These are phyloP conservation scores for Conticribra guillardii DNA, from an alignment of 108 stramenopile genomes.

Conservation along the genomic window DNA sequence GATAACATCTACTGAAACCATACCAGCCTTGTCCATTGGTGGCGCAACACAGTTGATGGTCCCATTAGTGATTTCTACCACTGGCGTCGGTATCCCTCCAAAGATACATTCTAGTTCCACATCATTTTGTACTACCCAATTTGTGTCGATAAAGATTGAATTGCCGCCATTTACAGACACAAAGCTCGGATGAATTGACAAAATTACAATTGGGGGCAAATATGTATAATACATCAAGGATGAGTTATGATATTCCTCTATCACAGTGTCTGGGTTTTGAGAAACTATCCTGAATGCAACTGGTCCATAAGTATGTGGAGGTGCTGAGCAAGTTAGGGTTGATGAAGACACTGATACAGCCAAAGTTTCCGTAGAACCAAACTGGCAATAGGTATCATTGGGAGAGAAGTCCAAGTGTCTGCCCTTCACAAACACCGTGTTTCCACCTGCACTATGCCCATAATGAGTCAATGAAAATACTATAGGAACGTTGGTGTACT, in stretches of 20 bases:
- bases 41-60: conserved; percentile 4
- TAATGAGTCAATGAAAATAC: conserved; percentile 6
- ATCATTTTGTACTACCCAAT: background rate
- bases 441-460: conserved; percentile 1
- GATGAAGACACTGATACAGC: background rate
- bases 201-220: conserved; percentile 7
- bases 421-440: background rate
- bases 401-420: background rate
- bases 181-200: background rate
- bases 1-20: background rate
- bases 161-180: conserved; percentile 3
- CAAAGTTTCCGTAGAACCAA: conserved; percentile 2
- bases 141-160: background rate
- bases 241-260: conserved; percentile 2
- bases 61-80: background rate
- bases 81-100: background rate
- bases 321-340: conserved; percentile 1
- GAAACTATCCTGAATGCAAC: background rate
- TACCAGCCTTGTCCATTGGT: background rate
- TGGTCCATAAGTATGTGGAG: background rate
- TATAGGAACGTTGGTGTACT: background rate
- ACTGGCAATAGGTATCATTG: background rate
- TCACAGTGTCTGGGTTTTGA: background rate
- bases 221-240: conserved; percentile 5
- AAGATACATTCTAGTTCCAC: background rate